A percentile compares a stretch with the other conserved stretches of the same genome.
Evolutionary conservation across 1,284 basidiomycete species (phyloP).

Genomic region (Cystobasidium pallidum): DNA sequence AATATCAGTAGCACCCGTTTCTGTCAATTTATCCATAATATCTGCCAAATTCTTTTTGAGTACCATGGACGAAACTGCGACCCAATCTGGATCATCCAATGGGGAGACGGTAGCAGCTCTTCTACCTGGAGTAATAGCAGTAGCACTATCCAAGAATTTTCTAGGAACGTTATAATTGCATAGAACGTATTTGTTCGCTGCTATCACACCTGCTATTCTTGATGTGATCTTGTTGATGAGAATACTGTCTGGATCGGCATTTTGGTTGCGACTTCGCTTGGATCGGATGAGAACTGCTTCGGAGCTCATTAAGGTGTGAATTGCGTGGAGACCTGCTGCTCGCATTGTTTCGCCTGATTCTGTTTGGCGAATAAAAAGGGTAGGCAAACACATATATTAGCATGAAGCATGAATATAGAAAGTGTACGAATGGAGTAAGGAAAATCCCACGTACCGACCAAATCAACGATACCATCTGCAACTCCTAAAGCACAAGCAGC

Average conservation of each 20-base stretch:
- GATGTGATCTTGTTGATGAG: slow-evolving; percentile 81
- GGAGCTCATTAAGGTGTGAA: slow-evolving; percentile 82
- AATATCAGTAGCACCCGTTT: slow-evolving; percentile 80
- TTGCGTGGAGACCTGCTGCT: slow-evolving; percentile 90
- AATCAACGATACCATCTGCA: slow-evolving; percentile 93
- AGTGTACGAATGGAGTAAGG: not conserved
- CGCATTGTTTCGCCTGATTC: slow-evolving; percentile 99
- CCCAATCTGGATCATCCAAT: slow-evolving; percentile 79
- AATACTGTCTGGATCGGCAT: slow-evolving; percentile 42
- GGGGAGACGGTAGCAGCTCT: slow-evolving; percentile 87
- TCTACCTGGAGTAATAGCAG: slow-evolving; percentile 81
- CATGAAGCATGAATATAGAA: not conserved
- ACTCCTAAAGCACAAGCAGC: slow-evolving; percentile 95
- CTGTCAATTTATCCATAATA: slow-evolving; percentile 86
- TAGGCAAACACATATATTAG: too few relatives aligned
- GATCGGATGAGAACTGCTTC: slow-evolving; percentile 95
- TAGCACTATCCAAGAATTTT: slow-evolving; percentile 66
- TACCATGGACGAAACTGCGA: slow-evolving; percentile 91
- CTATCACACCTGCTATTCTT: slow-evolving; percentile 90
- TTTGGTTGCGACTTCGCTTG: slow-evolving; percentile 60
- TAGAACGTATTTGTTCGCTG: slow-evolving; percentile 82
- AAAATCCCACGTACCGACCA: slow-evolving; percentile 69
- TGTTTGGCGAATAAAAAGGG: slow-evolving; percentile 55
- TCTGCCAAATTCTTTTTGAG: slow-evolving; percentile 78
- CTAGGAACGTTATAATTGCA: slow-evolving; percentile 90